These are phyloP conservation scores for Exophiala dermatitidis DNA, from an alignment of 2,329 filamentous ascomycete species.

Conservation along the genomic window DNA sequence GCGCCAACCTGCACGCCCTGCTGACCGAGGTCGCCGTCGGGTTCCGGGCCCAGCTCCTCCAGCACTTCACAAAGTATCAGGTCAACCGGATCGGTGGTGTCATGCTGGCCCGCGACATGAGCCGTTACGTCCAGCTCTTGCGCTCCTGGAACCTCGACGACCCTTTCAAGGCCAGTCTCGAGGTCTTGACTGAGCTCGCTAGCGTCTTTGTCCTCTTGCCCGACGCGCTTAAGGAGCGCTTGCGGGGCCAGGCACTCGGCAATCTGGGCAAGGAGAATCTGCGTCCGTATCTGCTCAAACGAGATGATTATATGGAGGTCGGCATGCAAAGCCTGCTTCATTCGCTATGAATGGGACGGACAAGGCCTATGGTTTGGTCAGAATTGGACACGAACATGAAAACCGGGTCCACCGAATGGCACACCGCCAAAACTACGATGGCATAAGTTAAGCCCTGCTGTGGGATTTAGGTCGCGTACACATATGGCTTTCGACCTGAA, in stretches of 20 bases:
- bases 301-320: constrained; percentile 73
- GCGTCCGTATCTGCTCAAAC: constrained; percentile 72
- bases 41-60: constrained; percentile 70
- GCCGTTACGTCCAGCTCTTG: constrained; percentile 81
- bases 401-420: no score
- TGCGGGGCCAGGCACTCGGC: constrained; percentile 30
- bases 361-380: not conserved
- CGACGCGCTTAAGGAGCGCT: constrained; percentile 64
- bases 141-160: constrained; percentile 71
- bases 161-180: constrained; percentile 63
- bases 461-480: no score
- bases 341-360: constrained; percentile 41
- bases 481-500: no score
- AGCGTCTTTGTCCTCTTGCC: constrained; percentile 91
- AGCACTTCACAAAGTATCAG: constrained; percentile 89
- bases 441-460: no score
- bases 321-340: constrained; percentile 78
- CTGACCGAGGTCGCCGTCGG: constrained; percentile 75
- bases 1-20: constrained; percentile 74
- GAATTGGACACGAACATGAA: not conserved
- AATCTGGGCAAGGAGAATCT: constrained; percentile 58
- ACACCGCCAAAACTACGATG: no score
- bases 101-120: constrained; percentile 93
- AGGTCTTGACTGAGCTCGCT: constrained; percentile 85
- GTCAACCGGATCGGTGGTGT: constrained; percentile 89